Percentiles rank a stretch among this genome's conserved stretches.
phyloP scores from a whole-genome alignment of 2,329 filamentous ascomycete genomes.

The Fusarium sp. region DNA sequence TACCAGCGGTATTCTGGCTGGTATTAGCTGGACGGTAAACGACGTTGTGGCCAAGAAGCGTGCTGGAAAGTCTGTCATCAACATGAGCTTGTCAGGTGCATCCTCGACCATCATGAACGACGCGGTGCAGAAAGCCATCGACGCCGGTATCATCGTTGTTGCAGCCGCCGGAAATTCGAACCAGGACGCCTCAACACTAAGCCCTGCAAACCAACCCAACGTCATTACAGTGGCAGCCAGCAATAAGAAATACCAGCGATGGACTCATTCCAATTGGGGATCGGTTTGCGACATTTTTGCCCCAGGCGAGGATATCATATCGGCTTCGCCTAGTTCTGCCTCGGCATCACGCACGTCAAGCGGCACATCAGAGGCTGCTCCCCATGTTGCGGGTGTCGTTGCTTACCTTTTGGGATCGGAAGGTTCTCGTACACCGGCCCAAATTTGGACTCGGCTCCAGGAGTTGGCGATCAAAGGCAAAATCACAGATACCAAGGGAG shows the following conservation, averaged over 20 bases:
- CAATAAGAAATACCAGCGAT: slow-evolving; percentile 51
- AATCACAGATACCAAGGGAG: slow-evolving; percentile 18
- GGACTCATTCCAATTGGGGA: slow-evolving; percentile 61
- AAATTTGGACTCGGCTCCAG: slow-evolving; percentile 13
- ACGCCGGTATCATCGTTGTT: slow-evolving; percentile 54
- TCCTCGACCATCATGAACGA: slow-evolving; percentile 28
- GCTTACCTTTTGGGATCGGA: slow-evolving; percentile 41
- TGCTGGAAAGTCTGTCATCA: slow-evolving; percentile 54
- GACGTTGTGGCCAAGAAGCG: slow-evolving; percentile 48
- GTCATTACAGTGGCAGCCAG: slow-evolving; percentile 46
- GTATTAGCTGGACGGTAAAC: slow-evolving; percentile 50
- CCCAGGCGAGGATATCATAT: slow-evolving; percentile 31
- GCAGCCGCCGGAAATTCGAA: slow-evolving; percentile 46
- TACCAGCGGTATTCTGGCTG: slow-evolving; percentile 43
- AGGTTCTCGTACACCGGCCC: slow-evolving; percentile 12
- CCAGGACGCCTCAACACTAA: slow-evolving; percentile 8
- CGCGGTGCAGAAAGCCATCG: slow-evolving; percentile 35
- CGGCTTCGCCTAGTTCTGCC: slow-evolving; percentile 42
- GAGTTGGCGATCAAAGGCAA: slow-evolving; percentile 27
- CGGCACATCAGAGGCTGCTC: slow-evolving; percentile 39
- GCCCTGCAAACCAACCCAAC: slow-evolving; percentile 37
- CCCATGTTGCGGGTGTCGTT: slow-evolving; percentile 40
- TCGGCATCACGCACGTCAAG: background rate
- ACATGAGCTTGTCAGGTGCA: slow-evolving; percentile 55
- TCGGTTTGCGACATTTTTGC: slow-evolving; percentile 24